These are phyloP conservation scores for Alternaria sp. DNA, from an alignment of 2,329 filamentous ascomycete species.

Conservation along the genomic window DNA sequence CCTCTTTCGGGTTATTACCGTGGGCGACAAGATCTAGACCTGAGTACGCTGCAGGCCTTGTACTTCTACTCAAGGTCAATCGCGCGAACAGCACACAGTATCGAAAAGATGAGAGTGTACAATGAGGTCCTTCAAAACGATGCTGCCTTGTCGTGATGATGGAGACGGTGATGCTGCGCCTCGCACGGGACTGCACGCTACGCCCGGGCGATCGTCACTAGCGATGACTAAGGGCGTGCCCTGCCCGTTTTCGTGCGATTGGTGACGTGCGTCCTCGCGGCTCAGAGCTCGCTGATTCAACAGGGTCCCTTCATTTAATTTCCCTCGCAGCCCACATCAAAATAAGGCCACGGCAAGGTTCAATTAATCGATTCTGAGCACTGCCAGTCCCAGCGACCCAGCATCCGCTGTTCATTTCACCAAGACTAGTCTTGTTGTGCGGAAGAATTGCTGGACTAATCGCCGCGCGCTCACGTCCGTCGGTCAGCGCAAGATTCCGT, in stretches of 20 bases:
- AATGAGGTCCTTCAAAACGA: not conserved
- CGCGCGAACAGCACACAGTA: not conserved
- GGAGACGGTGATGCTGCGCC: not conserved
- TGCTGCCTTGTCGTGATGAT: not conserved
- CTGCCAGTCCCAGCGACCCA: not conserved
- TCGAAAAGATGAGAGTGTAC: not conserved
- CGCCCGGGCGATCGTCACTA: not conserved
- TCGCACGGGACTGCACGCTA: not conserved
- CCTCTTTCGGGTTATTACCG: not conserved
- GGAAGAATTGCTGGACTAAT: not conserved
- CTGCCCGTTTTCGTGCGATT: not conserved
- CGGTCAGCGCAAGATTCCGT: conserved; percentile 29
- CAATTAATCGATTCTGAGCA: conserved; percentile 5
- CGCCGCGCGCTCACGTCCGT: conserved; percentile 6
- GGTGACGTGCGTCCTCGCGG: conserved; percentile 15
- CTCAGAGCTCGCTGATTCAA: conserved; percentile 17
- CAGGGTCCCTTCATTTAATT: conserved; percentile 18
- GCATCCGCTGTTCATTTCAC: conserved; percentile 2
- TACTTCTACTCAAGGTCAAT: not conserved
- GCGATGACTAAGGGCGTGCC: conserved; percentile 2
- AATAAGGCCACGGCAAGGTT: conserved; percentile 16
- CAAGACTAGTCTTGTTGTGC: conserved; percentile 7
- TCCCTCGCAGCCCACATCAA: conserved; percentile 17
- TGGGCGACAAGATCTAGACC: not conserved
- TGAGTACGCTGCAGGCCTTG: not conserved